phyloP scores from a whole-genome alignment of 2,329 filamentous ascomycete genomes.

The Paramyrothecium sp. region DNA sequence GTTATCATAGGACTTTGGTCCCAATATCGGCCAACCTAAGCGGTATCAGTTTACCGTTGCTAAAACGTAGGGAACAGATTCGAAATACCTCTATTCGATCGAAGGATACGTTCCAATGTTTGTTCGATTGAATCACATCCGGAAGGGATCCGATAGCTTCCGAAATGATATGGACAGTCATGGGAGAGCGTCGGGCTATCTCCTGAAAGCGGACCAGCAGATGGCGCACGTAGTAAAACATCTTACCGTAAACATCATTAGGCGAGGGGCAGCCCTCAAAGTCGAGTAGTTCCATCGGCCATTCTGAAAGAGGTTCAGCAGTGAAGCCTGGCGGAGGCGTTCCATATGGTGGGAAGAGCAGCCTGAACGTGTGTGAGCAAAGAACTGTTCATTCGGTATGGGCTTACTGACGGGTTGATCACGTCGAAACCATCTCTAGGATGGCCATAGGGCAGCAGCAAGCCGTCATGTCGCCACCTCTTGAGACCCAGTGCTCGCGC shows the following conservation, averaged over 20 bases:
- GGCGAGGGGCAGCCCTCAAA: constrained; percentile 9
- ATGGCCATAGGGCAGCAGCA: constrained; percentile 19
- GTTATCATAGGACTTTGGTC: constrained; percentile 10
- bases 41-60: background rate
- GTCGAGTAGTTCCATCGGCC: constrained; percentile 23
- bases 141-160: background rate
- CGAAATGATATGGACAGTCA: constrained; percentile 6
- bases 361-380: constrained; percentile 8
- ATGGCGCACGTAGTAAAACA: constrained; percentile 22
- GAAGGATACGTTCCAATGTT: background rate
- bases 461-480: constrained; percentile 18
- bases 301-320: constrained; percentile 22
- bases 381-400: too few species aligned
- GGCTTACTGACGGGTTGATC: constrained; percentile 19
- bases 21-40: constrained; percentile 15
- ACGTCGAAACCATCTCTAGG: constrained; percentile 10
- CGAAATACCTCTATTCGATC: constrained; percentile 15
- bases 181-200: background rate
- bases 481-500: constrained; percentile 10
- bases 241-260: constrained; percentile 25
- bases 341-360: constrained; percentile 8
- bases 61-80: background rate
- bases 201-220: constrained; percentile 17
- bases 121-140: background rate
- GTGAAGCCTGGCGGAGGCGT: constrained; percentile 5